Conservation (phyloP, 495 filamentous ascomycete species). For the Daldinia grandis region DNA sequence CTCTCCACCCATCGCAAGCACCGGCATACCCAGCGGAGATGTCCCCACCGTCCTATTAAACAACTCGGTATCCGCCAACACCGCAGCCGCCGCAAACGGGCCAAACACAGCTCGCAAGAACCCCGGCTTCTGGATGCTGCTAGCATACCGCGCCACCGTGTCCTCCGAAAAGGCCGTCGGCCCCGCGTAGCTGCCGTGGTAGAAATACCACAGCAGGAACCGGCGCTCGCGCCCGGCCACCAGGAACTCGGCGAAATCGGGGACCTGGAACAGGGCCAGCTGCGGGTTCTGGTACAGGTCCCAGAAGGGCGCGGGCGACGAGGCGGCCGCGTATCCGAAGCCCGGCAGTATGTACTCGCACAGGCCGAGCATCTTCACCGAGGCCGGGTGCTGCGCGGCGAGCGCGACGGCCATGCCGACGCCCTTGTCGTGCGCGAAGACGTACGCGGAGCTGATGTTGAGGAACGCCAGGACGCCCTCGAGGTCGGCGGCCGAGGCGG, state of each 20-base stretch:
- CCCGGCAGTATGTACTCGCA: conserved; percentile 38
- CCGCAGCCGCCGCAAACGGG: background rate
- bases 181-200: conserved; percentile 49
- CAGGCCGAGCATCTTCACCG: conserved; percentile 43
- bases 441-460: conserved; percentile 33
- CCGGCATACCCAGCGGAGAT: background rate
- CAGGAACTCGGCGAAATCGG: background rate
- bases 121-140: background rate
- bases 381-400: conserved; percentile 41
- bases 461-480: background rate
- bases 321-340: background rate
- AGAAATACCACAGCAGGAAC: conserved; percentile 57
- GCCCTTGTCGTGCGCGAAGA: conserved; percentile 54
- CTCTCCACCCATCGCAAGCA: background rate
- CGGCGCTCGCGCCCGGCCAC: conserved; percentile 50
- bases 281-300: background rate
- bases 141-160: conserved; percentile 28
- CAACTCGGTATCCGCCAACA: background rate
- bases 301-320: background rate
- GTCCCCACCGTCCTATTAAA: background rate
- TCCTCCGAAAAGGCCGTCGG: conserved; percentile 30
- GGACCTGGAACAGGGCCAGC: background rate
- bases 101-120: background rate
- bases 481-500: background rate
- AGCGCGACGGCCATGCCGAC: conserved; percentile 49